phyloP scores from a whole-genome alignment of 1,139 yeast genomes.

The Zygosaccharomyces pseudobailii region DNA sequence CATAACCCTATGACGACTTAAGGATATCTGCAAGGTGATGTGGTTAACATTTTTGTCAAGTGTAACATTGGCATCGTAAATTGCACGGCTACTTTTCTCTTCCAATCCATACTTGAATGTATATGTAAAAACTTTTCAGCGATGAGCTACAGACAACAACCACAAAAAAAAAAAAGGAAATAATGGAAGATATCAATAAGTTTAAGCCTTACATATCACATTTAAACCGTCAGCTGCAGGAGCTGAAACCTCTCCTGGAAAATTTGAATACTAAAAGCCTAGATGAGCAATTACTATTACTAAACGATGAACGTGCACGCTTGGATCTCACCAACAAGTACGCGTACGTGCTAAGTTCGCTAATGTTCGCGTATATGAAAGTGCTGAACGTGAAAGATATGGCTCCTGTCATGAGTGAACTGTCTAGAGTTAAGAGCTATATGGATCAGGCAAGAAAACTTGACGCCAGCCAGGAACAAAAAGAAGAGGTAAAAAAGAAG shows the following conservation, averaged over 20 bases:
- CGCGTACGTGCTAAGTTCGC: slow-evolving; percentile 29
- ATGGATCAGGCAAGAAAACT: slow-evolving; percentile 56
- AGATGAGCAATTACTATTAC: slow-evolving; percentile 26
- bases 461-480: slow-evolving; percentile 29
- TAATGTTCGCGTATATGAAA: slow-evolving; percentile 31
- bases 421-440: slow-evolving; percentile 62
- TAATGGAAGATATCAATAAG: slow-evolving; percentile 30
- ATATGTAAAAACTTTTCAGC: slow-evolving; percentile 2
- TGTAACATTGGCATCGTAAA: neutral
- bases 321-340: slow-evolving; percentile 26
- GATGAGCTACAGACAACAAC: slow-evolving; percentile 2
- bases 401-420: slow-evolving; percentile 59
- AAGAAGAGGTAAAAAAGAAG: slow-evolving; percentile 9
- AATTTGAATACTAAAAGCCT: slow-evolving; percentile 23
- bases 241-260: slow-evolving; percentile 20
- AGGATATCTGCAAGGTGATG: too few relatives aligned
- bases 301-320: slow-evolving; percentile 21
- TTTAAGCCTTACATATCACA: slow-evolving; percentile 29
- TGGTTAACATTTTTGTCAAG: neutral
- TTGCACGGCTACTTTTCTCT: neutral
- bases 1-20: too few relatives aligned
- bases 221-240: slow-evolving; percentile 21
- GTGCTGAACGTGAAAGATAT: slow-evolving; percentile 25
- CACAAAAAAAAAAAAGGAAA: neutral
- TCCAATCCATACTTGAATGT: neutral